Evolutionary conservation across 2,329 filamentous ascomycete species (phyloP), one percentile per base, ranked within the genome.

Genomic region (Botrytis tulipae): DNA sequence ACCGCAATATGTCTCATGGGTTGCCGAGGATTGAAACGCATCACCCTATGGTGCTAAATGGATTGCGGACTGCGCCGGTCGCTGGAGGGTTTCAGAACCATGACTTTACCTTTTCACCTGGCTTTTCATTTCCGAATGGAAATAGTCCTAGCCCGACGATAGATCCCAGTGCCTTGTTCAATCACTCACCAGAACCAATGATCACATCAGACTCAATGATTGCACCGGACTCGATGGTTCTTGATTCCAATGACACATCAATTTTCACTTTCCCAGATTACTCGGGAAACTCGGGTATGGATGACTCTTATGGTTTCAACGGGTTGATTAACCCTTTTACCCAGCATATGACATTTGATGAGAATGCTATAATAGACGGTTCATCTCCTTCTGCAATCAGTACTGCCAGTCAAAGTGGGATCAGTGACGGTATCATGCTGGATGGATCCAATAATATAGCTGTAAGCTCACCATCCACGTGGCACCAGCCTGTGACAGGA

Each of bases 361-460:
- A 97, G 78, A 92, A 91, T 77, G 94, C 93, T 42, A 89, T 98
- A 71, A 89, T 98, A 71, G 95, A 97, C 79, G 94, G 93, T 74
- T 98, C 96, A 18, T 98, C 96, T 22, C 96, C 96, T 25, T 98
- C 96, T 14, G 94, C 94, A 65, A 95, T 98, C 82, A 98, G 95
- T 84, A 97, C 93, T 61, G 93, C 93, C 74, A 98, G 95, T 83
- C 95, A 97, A 80, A 95, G 93, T 81, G 93, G 92, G 69, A 93
- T 95, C 82, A 97, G 93, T 83, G 96, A 98, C 81, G 66, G 66
- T 8, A 90, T 94, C 74, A 94, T 97, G 91, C 86, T 96, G 73
- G 94, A 98, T 82, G 93, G 93, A 74, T 89, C 89, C 54, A 92
- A 91, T 82, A 90, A 91, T 77, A 86, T 87, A 59, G 85, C 87